Evolutionary conservation across 768 basidiomycete genomes (phyloP).

Genomic region (Paxillus rubicundulus): DNA sequence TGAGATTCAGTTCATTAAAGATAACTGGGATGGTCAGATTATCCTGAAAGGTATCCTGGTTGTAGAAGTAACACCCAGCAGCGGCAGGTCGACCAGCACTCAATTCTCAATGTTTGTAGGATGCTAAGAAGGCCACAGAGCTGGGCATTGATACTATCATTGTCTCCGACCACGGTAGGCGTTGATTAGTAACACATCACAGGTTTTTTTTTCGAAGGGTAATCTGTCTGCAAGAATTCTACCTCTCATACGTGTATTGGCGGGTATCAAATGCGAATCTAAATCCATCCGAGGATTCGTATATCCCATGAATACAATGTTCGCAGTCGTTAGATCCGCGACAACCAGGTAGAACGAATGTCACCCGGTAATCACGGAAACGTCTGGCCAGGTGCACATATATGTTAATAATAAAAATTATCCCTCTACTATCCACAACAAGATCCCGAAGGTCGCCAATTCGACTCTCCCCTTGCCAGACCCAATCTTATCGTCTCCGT

Average conservation of each 20-base stretch:
- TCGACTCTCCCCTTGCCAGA: constrained; percentile 10
- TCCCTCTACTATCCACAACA: constrained; percentile 19
- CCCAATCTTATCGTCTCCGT: constrained; percentile 39
- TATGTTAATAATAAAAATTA: constrained; percentile 21
- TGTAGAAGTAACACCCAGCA: constrained; percentile 4
- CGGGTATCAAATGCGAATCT: no score
- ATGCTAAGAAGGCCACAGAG: constrained; percentile 59
- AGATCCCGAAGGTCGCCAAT: constrained; percentile 4
- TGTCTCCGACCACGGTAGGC: constrained; percentile 76
- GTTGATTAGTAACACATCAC: no score
- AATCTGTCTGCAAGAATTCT: no score
- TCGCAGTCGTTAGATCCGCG: no score
- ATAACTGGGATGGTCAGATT: constrained; percentile 49
- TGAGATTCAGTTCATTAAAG: constrained; percentile 41
- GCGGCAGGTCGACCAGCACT: neutral
- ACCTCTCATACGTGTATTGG: no score
- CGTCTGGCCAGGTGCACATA: constrained; percentile 1
- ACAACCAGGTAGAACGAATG: no score
- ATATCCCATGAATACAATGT: no score
- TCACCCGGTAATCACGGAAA: no score
- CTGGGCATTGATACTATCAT: constrained; percentile 68
- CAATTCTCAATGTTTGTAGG: constrained; percentile 13
- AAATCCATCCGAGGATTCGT: no score
- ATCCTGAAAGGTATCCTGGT: constrained; percentile 46
- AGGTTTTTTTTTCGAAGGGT: no score